phyloP scores from a whole-genome alignment of 1,284 basidiomycete species.

The Cutaneotrichosporon cavernicola region DNA sequence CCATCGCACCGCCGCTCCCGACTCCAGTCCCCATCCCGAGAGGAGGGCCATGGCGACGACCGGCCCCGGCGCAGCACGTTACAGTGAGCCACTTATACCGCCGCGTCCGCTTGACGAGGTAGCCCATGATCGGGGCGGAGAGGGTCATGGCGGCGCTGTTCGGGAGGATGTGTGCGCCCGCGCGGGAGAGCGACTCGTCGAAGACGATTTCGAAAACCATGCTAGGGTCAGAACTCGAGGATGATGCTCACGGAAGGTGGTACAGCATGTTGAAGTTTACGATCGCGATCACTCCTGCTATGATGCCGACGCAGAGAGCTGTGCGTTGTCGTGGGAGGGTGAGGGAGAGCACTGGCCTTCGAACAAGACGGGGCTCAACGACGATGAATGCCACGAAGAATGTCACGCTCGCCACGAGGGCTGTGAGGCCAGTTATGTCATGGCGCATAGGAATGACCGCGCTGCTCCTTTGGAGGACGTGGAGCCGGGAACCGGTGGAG shows the following conservation, averaged over 20 bases:
- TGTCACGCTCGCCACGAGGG: slow-evolving; percentile 15
- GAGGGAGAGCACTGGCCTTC: slow-evolving; percentile 34
- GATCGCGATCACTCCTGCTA: slow-evolving; percentile 31
- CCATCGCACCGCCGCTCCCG: not conserved
- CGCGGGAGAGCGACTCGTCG: slow-evolving; percentile 23
- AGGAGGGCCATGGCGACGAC: slow-evolving; percentile 34
- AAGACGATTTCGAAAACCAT: slow-evolving; percentile 38
- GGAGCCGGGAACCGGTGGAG: slow-evolving; percentile 32
- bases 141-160: slow-evolving; percentile 35
- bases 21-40: not conserved
- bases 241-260: slow-evolving; percentile 29
- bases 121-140: slow-evolving; percentile 31
- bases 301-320: slow-evolving; percentile 34
- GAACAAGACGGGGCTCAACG: slow-evolving; percentile 31
- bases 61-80: slow-evolving; percentile 28
- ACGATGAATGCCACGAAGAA: slow-evolving; percentile 32
- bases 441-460: slow-evolving; percentile 14
- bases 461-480: slow-evolving; percentile 24
- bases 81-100: slow-evolving; percentile 34
- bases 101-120: slow-evolving; percentile 26
- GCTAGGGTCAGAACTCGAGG: not conserved
- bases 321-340: slow-evolving; percentile 27
- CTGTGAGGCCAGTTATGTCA: slow-evolving; percentile 17
- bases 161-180: slow-evolving; percentile 35
- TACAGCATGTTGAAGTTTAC: slow-evolving; percentile 43